phyloP scores from a whole-genome alignment of 2,329 filamentous ascomycete species.

The Fusarium nematophilum region DNA sequence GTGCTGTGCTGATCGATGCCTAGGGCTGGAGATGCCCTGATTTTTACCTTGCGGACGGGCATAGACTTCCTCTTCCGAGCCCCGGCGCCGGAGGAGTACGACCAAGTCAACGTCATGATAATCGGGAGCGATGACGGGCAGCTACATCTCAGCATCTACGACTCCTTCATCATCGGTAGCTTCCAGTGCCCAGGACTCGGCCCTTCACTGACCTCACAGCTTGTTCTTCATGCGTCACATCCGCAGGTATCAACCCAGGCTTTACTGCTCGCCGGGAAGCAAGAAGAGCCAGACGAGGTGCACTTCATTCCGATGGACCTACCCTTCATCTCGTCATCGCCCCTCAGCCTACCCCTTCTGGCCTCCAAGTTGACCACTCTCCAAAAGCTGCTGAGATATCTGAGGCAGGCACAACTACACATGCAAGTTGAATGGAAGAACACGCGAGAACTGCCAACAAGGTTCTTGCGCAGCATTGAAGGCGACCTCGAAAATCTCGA shows the following conservation, averaged over 20 bases:
- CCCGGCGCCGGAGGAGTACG: conserved; percentile 71
- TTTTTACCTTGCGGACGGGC: conserved; percentile 77
- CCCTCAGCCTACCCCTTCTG: conserved; percentile 84
- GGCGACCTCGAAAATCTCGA: conserved; percentile 74
- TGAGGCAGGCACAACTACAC: conserved; percentile 82
- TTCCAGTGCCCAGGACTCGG: conserved; percentile 62
- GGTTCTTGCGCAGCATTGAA: conserved; percentile 82
- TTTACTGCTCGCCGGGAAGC: conserved; percentile 66
- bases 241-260: conserved; percentile 80
- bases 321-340: conserved; percentile 82
- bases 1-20: too few species aligned
- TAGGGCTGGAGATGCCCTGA: conserved; percentile 61
- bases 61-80: conserved; percentile 77
- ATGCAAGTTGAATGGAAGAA: conserved; percentile 87
- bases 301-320: conserved; percentile 82
- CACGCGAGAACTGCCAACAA: conserved; percentile 79
- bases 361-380: conserved; percentile 88
- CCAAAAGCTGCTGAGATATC: conserved; percentile 87
- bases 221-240: conserved; percentile 76
- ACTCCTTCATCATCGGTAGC: conserved; percentile 82
- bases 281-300: conserved; percentile 47
- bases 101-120: conserved; percentile 83
- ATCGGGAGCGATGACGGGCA: conserved; percentile 77
- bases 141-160: conserved; percentile 84
- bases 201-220: conserved; percentile 44